phyloP scores from a whole-genome alignment of 2,329 filamentous ascomycete species.

The Eurotiales sp. region DNA sequence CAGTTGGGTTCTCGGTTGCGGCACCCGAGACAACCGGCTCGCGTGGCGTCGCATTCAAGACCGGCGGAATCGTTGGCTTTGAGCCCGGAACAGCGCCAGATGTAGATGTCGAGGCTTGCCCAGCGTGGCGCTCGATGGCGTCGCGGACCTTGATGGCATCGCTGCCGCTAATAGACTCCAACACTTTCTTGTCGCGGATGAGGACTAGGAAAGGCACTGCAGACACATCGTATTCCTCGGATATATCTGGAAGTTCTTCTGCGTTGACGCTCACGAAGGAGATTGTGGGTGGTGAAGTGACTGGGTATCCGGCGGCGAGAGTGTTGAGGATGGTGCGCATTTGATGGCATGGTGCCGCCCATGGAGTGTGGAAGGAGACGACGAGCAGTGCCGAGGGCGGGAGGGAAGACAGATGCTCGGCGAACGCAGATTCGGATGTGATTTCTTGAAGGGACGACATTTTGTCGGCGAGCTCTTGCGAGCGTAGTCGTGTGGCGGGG shows the following conservation, averaged over 20 bases:
- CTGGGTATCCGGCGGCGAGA: conserved; percentile 80
- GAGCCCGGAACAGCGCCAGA: conserved; percentile 20
- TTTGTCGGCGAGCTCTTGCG: conserved; percentile 18
- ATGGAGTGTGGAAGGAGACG: conserved; percentile 93
- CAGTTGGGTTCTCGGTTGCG: conserved; percentile 25
- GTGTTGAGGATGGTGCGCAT: conserved; percentile 84
- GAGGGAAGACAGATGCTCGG: conserved; percentile 62
- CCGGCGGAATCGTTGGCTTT: conserved; percentile 34
- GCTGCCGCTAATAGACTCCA: conserved; percentile 86
- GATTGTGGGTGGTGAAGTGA: conserved; percentile 61
- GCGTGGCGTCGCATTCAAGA: conserved; percentile 38
- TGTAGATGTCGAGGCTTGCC: conserved; percentile 32
- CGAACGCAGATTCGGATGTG: conserved; percentile 69
- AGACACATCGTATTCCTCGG: conserved; percentile 88
- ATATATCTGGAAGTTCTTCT: conserved; percentile 88
- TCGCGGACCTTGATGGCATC: conserved; percentile 80
- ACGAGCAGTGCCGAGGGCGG: conserved; percentile 70
- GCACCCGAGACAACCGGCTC: conserved; percentile 14
- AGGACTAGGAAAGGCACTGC: conserved; percentile 91
- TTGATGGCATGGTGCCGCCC: conserved; percentile 93
- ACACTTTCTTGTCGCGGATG: conserved; percentile 66
- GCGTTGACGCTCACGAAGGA: conserved; percentile 90
- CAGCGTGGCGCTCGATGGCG: conserved; percentile 79
- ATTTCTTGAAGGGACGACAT: conserved; percentile 81
- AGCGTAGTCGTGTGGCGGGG: background rate